Evolutionary conservation across 2,329 filamentous ascomycete genomes (phyloP), one percentile per base, ranked within the genome.

Genomic region (Aspergillus novoparasiticus): DNA sequence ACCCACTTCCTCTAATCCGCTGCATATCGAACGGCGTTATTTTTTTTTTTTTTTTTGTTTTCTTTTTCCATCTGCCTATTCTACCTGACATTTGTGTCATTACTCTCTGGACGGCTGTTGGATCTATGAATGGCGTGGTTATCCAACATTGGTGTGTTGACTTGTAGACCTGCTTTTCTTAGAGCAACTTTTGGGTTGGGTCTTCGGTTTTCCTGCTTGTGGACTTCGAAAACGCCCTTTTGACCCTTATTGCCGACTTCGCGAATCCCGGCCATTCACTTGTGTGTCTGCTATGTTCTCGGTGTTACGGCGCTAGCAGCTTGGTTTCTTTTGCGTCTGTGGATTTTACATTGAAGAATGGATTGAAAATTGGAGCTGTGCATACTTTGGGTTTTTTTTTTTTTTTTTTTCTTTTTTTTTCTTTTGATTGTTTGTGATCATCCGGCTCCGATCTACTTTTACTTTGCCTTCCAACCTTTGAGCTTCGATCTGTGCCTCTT

Each of bases 1-100:
- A 99, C 95, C 72, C 95, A 99, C 86, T 99, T 99, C 87, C 98
- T 99, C 85, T 99, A 87, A 94, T 65, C 59, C 54, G 62, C 63
- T 67, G 69, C 72, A 73, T 73, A 71, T 66, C 64, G 69, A 66
- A 67, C 67, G 69, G 73, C 70, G 70, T 74, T 76, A 51, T 67
- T 45, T 61, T 62, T 57, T 65, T 61, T 59, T 51, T 66, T 63
- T 66, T 46, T n/a, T n/a, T n/a, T 58, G 61, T 58, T 60, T 9
- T 19, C 14, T 32, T 32, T 28, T 19, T 5, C 11, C 30, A 16
- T 19, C 21, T 34, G 14, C 19, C 21, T 28, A 46, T 48, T 34
- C 57, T 36, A 34, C 39, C 16, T 26, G 30, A 62, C 56, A 23
- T 54, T 30, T 61, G 39, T 60, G 51, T 69, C 57, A 64, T 65